A percentile compares a stretch with the other conserved stretches of the same genome.
These are phyloP conservation scores for Phragmites australis DNA, from an alignment of 176 grass and related monocot species.

Conservation along the genomic window DNA sequence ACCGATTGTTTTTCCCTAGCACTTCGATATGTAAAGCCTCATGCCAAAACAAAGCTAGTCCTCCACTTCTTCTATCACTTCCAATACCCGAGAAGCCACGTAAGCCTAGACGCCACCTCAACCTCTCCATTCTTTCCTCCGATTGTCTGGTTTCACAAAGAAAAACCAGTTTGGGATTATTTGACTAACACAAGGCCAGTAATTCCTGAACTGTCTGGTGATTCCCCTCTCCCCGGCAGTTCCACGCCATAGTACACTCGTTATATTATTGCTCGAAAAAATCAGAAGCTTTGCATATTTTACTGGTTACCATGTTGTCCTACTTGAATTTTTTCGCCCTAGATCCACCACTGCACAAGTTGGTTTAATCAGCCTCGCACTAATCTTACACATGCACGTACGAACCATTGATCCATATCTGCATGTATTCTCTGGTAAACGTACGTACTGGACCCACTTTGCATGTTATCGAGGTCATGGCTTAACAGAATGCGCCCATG, in stretches of 20 bases:
- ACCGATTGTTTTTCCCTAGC: not conserved
- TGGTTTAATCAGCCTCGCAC: not conserved
- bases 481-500: not conserved
- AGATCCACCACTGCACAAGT: no score
- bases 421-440: not conserved
- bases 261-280: no score
- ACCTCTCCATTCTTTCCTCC: not conserved
- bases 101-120: not conserved
- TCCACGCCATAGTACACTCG: not conserved
- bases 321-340: no score
- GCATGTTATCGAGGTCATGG: not conserved
- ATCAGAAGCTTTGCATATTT: no score
- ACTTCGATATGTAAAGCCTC: not conserved
- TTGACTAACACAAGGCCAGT: not conserved
- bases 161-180: not conserved
- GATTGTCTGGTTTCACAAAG: not conserved
- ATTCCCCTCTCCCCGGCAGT: not conserved
- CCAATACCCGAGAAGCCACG: not conserved
- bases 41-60: not conserved
- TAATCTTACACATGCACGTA: not conserved
- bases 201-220: not conserved
- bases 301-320: no score
- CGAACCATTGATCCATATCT: not conserved
- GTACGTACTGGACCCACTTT: not conserved
- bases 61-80: not conserved